Evolutionary conservation across 352 stramenopile species (phyloP), one percentile per base, ranked within the genome.

Genomic region (Peronosclerospora sorghi): DNA sequence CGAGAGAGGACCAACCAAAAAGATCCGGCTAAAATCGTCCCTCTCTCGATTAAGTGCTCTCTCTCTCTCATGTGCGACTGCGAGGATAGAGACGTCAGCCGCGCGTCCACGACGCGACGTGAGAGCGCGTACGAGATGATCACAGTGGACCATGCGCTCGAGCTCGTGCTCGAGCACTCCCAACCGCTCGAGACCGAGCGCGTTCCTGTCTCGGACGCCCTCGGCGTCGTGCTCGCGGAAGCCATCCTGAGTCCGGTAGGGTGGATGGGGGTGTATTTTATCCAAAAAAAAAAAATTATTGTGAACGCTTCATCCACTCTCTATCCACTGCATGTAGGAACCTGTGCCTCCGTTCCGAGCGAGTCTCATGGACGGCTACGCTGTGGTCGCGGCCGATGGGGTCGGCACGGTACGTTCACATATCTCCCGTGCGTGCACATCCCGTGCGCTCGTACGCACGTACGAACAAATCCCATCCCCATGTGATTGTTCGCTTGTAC

Each of bases 351-450:
- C 86, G 4, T 97, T 97, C 54, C 86, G 84, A n/a, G 91, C 94
- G 20, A 97, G 88, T 32, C 97, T 98, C 37, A 98, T 98, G 93
- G 95, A 99, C 67, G 95, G 95, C 21, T 99, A 98, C 63, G 94
- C 93, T 5, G 83, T 98, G 0, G 59, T 94, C 1, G 75, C 83
- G n/a, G 68, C 73, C 6, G 78, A 95, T 28, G 80, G 80, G 42
- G 61, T 73, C 15, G 84, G 83, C 23, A 66, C 68, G 39, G 75
- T 85, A 51, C 17, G 51, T 37, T 23, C 2, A 12, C 18, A 9
- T 28, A n/a, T n/a, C n/a, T n/a, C n/a, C n/a, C n/a, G n/a, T n/a
- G n/a, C n/a, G n/a, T n/a, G n/a, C n/a, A n/a, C n/a, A n/a, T n/a
- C n/a, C n/a, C n/a, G n/a, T n/a, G n/a, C n/a, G n/a, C n/a, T n/a